Conservation (phyloP, 2,329 filamentous ascomycete genomes). For the Fusarium irregulare region DNA sequence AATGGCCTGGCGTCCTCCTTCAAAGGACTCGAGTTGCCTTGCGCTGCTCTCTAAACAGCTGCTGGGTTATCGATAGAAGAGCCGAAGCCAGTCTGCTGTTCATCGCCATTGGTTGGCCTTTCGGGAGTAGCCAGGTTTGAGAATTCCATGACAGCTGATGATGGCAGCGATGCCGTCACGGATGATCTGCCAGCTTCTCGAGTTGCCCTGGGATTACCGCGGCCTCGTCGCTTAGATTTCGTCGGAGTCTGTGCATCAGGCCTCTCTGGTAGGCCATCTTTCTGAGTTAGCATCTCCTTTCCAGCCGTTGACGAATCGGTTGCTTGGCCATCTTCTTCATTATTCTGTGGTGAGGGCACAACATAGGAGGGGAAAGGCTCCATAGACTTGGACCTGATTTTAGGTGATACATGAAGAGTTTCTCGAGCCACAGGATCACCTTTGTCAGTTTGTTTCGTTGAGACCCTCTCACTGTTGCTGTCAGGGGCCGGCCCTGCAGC, state of each 20-base stretch:
- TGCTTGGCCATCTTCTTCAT: neutral
- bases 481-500: constrained; percentile 40
- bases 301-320: neutral
- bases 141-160: constrained; percentile 34
- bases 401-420: neutral
- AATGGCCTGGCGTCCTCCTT: constrained; percentile 2
- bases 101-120: neutral
- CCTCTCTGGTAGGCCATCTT: constrained; percentile 14
- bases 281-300: neutral
- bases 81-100: neutral
- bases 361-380: constrained; percentile 1
- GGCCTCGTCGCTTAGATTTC: constrained; percentile 21
- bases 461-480: constrained; percentile 6
- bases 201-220: constrained; percentile 26
- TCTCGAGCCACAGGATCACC: neutral
- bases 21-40: constrained; percentile 13
- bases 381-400: constrained; percentile 21
- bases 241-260: constrained; percentile 37
- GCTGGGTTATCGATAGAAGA: constrained; percentile 19
- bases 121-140: constrained; percentile 26
- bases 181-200: constrained; percentile 10
- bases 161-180: constrained; percentile 40
- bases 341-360: neutral
- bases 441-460: neutral
- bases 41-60: constrained; percentile 42